Base-by-base conservation (phyloP, 257 asterid species). In the Lantana camara region DNA sequence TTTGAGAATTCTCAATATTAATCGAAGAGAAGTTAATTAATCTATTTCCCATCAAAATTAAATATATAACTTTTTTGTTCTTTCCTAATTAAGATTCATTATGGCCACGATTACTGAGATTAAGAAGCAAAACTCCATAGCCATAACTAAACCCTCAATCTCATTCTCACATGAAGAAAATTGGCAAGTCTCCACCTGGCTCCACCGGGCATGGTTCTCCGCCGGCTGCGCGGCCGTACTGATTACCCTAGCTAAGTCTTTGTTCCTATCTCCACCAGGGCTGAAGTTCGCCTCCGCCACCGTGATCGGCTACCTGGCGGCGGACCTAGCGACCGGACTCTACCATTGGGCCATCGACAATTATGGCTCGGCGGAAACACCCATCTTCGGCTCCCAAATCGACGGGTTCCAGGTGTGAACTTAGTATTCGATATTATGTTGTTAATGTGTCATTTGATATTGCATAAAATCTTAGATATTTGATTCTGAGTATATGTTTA, bases 271-370 rank as follows among this genome's bases (percentile, higher is more conserved):
- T 3, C 12, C 40, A n/a, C 45, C 67, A 0, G 60, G 76, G 79
- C 24, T 70, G 15, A 3, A 38, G 51, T 57, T 50, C 41, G 0
- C 21, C 0, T 9, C 57, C 16, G 49, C 74, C 48, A 62, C 56
- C 32, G 0, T 64, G 14, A 30, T 76, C 8, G 87, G 77, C 30
- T 82, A 82, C 71, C 10, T 78, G 24, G 38, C 57, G 20, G 68
- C 83, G 1, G 85, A 79, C 77, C 34, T 82, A 1, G 72, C 54
- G 20, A 54, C 73, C 7, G 85, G 88, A 37, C 35, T 82, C 24
- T 76, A 82, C 71, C 83, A 79, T 7, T 79, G 83, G 83, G 80
- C 83, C 53, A 65, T 82, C 30, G 83, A 82, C 69, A 82, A 82
- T 30, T 82, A 79, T 20, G 88, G 85, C 16, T 19, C 57, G 67